Percentiles rank a stretch among this genome's conserved stretches.
Evolutionary conservation across 345 rosid species (phyloP).

Genomic region (Eucalyptus camaldulensis): DNA sequence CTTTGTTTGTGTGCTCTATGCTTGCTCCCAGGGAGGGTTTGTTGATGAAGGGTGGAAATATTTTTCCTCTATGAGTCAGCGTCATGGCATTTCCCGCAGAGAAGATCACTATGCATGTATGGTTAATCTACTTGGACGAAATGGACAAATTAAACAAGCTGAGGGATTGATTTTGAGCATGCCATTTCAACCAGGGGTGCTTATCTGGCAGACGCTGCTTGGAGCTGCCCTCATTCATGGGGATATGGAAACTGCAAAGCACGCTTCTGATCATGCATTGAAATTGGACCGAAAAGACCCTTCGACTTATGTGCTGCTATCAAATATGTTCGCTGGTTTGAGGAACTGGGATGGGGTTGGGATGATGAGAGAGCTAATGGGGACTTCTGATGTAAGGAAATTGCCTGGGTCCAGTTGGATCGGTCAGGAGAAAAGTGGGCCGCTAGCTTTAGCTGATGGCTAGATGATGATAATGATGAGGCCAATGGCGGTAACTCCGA

Average conservation of each 20-base stretch:
- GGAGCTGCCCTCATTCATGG: slow-evolving; percentile 37
- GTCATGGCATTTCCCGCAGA: slow-evolving; percentile 24
- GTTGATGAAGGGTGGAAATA: slow-evolving; percentile 33
- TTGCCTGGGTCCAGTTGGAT: slow-evolving; percentile 51
- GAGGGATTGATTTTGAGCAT: slow-evolving; percentile 26
- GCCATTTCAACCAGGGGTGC: slow-evolving; percentile 32
- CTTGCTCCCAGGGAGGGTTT: slow-evolving; percentile 47
- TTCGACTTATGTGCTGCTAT: slow-evolving; percentile 34
- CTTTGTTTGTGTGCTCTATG: slow-evolving; percentile 32
- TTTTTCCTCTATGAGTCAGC: slow-evolving; percentile 27
- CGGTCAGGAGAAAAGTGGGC: background rate
- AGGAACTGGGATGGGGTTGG: slow-evolving; percentile 34
- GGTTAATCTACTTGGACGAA: slow-evolving; percentile 39
- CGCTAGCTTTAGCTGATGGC: background rate
- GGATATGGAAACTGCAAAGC: slow-evolving; percentile 30
- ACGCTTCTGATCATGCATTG: slow-evolving; percentile 29
- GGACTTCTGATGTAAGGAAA: slow-evolving; percentile 35
- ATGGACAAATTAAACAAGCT: slow-evolving; percentile 36
- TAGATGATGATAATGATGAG: background rate
- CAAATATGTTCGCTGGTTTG: slow-evolving; percentile 37
- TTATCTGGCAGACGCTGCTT: slow-evolving; percentile 47
- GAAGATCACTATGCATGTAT: slow-evolving; percentile 48
- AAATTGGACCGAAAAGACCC: slow-evolving; percentile 17
- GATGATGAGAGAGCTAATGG: slow-evolving; percentile 25
- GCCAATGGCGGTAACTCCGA: background rate